Percentiles rank a stretch among this genome's conserved stretches.
phyloP scores from a whole-genome alignment of 1,139 yeast genomes.

The Scheffersomyces insectosa region DNA sequence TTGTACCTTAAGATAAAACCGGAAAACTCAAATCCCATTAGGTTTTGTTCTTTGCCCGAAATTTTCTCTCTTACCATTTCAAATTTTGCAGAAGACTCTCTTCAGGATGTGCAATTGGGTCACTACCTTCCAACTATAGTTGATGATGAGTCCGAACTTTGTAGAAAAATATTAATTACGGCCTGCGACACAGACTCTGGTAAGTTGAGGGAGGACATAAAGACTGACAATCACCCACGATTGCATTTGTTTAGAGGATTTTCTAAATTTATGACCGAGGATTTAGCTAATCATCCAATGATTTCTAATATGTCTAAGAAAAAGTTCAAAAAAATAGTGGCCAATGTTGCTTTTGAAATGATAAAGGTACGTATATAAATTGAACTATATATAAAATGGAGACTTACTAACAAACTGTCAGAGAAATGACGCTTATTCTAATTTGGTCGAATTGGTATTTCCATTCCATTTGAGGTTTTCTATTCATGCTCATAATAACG shows the following conservation, averaged over 20 bases:
- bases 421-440: constrained; percentile 65
- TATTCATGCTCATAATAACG: constrained; percentile 59
- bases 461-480: constrained; percentile 62
- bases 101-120: constrained; percentile 24
- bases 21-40: constrained; percentile 25
- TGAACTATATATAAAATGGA: neutral
- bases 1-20: constrained; percentile 36
- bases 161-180: constrained; percentile 37
- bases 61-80: constrained; percentile 28
- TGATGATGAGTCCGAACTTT: constrained; percentile 35
- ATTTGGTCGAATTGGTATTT: constrained; percentile 57
- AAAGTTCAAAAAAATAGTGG: constrained; percentile 49
- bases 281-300: constrained; percentile 43
- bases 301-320: constrained; percentile 44
- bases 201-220: constrained; percentile 34
- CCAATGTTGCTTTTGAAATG: constrained; percentile 63
- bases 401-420: constrained; percentile 14
- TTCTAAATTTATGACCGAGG: constrained; percentile 60
- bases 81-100: constrained; percentile 15
- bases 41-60: constrained; percentile 38
- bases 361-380: constrained; percentile 32
- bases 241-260: constrained; percentile 56
- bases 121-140: constrained; percentile 38
- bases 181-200: constrained; percentile 45
- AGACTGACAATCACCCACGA: constrained; percentile 50